phyloP scores from a whole-genome alignment of 495 filamentous ascomycete species.

The Parmelia sp. region DNA sequence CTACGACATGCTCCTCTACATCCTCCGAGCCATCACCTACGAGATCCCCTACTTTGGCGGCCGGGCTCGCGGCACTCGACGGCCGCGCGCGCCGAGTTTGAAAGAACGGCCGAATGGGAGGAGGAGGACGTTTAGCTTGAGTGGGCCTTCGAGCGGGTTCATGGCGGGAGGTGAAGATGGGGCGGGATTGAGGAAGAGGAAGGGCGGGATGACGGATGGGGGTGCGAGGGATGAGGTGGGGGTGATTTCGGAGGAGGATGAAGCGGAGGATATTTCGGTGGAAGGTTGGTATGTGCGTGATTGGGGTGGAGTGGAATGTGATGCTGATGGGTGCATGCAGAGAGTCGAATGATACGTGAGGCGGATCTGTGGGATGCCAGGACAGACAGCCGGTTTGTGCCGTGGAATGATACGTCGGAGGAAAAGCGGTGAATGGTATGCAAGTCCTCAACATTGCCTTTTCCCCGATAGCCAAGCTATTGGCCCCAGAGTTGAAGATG shows the following conservation, averaged over 20 bases:
- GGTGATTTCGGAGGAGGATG: not conserved
- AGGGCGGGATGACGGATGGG: slow-evolving; percentile 1
- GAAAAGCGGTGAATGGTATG: slow-evolving; percentile 17
- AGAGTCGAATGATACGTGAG: slow-evolving; percentile 8
- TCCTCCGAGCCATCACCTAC: slow-evolving; percentile 52
- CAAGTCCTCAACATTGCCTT: not conserved
- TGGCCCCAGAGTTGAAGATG: too few species aligned
- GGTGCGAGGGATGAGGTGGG: not conserved
- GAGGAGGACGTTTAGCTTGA: slow-evolving; percentile 45
- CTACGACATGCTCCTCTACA: slow-evolving; percentile 62
- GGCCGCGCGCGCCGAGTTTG: slow-evolving; percentile 59
- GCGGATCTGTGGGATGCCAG: slow-evolving; percentile 18
- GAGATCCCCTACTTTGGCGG: slow-evolving; percentile 59
- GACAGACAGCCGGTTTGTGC: slow-evolving; percentile 12
- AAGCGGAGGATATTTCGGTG: not conserved
- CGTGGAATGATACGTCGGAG: slow-evolving; percentile 3
- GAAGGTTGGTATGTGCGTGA: not conserved
- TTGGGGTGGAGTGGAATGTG: not conserved
- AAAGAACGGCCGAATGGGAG: slow-evolving; percentile 52
- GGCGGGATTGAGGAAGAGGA: slow-evolving; percentile 5
- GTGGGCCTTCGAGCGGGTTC: not conserved
- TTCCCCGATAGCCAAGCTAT: not conserved
- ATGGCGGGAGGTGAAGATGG: slow-evolving; percentile 11
- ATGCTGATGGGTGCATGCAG: slow-evolving; percentile 2
- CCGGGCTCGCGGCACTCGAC: slow-evolving; percentile 53